Conservation (phyloP, 1,284 basidiomycete species). For the Heterobasidion irregulare region DNA sequence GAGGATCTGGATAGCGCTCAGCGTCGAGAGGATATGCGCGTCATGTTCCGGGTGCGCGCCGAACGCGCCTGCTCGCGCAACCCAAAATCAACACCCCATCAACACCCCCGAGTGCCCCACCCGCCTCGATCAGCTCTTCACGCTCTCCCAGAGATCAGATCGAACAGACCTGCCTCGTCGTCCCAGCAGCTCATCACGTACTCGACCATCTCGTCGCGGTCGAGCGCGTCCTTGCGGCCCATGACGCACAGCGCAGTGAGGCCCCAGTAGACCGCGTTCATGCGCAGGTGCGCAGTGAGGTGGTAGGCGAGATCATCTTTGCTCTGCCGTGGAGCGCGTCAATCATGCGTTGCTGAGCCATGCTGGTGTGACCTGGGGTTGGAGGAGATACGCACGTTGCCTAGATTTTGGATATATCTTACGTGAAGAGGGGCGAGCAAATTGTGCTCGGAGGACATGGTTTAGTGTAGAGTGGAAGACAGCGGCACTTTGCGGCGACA, state of each 20-base stretch:
- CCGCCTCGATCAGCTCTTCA: neutral
- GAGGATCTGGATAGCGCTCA: slow-evolving; percentile 91
- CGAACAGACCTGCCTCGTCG: slow-evolving; percentile 63
- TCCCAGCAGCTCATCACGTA: slow-evolving; percentile 96
- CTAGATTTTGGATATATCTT: slow-evolving; percentile 11
- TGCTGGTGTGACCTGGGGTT: neutral
- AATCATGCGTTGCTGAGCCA: neutral
- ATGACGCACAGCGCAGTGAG: slow-evolving; percentile 82
- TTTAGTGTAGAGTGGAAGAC: neutral
- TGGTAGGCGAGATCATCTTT: slow-evolving; percentile 89
- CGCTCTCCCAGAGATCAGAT: too few relatives aligned
- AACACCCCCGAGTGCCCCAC: neutral
- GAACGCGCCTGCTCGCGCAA: slow-evolving; percentile 64
- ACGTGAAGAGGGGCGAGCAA: slow-evolving; percentile 10
- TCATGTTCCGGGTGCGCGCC: slow-evolving; percentile 92
- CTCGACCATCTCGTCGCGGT: slow-evolving; percentile 76
- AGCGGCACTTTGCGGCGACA: neutral
- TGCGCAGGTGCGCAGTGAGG: slow-evolving; percentile 86
- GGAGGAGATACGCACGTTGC: slow-evolving; percentile 5
- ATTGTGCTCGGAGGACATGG: slow-evolving; percentile 3
- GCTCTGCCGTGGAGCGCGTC: slow-evolving; percentile 36
- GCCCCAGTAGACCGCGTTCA: slow-evolving; percentile 98
- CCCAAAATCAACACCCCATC: neutral
- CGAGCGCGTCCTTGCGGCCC: slow-evolving; percentile 69
- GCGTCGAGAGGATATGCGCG: slow-evolving; percentile 80